A percentile compares a stretch with the other conserved stretches of the same genome.
Conservation (phyloP, 108 stramenopile genomes). For the Pseudonitzschia delicatissima region DNA sequence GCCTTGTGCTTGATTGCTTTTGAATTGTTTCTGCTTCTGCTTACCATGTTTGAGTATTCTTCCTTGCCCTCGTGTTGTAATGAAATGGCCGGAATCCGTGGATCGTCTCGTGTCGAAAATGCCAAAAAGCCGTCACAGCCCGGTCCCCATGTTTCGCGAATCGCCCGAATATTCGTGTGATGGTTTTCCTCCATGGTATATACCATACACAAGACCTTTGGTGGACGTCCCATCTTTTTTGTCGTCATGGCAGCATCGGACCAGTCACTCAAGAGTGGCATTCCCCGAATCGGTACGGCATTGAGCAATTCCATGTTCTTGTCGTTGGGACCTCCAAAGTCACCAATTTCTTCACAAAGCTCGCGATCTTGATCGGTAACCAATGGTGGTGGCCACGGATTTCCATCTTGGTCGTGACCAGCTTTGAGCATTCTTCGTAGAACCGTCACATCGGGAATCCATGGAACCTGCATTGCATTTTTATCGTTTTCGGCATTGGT, state of each 20-base stretch:
- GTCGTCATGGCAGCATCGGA: neutral
- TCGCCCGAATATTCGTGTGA: conserved; percentile 42
- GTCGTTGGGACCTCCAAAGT: conserved; percentile 15
- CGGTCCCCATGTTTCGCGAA: conserved; percentile 69
- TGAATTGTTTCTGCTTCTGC: too few species aligned
- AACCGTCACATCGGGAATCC: conserved; percentile 78
- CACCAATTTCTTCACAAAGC: conserved; percentile 52
- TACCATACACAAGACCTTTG: conserved; percentile 68
- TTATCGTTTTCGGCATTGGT: neutral
- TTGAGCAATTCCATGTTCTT: conserved; percentile 18
- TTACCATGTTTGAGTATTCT: conserved; percentile 40
- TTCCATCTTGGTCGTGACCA: conserved; percentile 57
- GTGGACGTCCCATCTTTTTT: conserved; percentile 19
- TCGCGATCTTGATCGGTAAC: conserved; percentile 18
- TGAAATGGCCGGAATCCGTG: conserved; percentile 40
- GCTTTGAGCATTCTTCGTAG: conserved; percentile 52
- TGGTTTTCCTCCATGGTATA: conserved; percentile 67
- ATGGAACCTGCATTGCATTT: conserved; percentile 22
- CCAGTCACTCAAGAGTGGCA: neutral
- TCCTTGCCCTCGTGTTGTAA: conserved; percentile 59
- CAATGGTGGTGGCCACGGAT: conserved; percentile 68
- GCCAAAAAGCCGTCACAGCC: conserved; percentile 84
- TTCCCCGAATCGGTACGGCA: conserved; percentile 32
- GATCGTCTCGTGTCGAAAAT: conserved; percentile 53
- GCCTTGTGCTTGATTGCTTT: too few species aligned